Base-by-base conservation (phyloP, 345 rosid genomes). In the Cardamine chenopodiifolia region DNA sequence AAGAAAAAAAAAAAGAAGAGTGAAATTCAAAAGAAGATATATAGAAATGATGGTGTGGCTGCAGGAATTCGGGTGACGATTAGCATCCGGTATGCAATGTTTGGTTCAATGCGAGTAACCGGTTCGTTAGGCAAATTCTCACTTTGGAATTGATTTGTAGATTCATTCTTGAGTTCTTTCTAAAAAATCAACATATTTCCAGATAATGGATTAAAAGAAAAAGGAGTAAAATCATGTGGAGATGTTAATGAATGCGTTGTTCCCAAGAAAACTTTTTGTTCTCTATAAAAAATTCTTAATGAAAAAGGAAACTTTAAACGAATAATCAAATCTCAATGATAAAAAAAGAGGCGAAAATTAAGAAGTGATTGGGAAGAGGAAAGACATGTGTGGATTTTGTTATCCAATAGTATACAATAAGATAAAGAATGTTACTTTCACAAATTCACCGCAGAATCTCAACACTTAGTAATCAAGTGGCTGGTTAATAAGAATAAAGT, bases 341-440 rank as follows among this genome's bases (percentile, higher is more conserved):
- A 56, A 32, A 45, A 7, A 55, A 31, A 31, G 22, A 5, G 32
- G 44, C 17, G 29, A 40, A 34, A 48, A 48, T 37, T 48, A 66
- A 66, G 73, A 74, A 74, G 66, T 74, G 73, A 67, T 74, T 74
- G 73, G 68, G 45, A 67, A 75, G 61, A 23, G 68, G 52, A 59
- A 75, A 75, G 25, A 59, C 45, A 57, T 74, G 67, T 32, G 42
- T 66, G 40, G 52, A 58, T 67, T 66, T 74, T 34, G 34, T 37
- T 17, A 54, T 63, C 63, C 53, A 53, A 39, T 55, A 25, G 3
- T 28, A 4, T 28, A 5, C 28, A 65, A 47, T 32, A 74, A 64
- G 64, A 45, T 34, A 74, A 64, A 64, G 48, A 64, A 55, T 22
- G 65, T 44, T 64, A 54, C n/a, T 37, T 64, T 64, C 48, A 55